Conservation (phyloP, 257 asterid species). For the Nicotiana undulata region DNA sequence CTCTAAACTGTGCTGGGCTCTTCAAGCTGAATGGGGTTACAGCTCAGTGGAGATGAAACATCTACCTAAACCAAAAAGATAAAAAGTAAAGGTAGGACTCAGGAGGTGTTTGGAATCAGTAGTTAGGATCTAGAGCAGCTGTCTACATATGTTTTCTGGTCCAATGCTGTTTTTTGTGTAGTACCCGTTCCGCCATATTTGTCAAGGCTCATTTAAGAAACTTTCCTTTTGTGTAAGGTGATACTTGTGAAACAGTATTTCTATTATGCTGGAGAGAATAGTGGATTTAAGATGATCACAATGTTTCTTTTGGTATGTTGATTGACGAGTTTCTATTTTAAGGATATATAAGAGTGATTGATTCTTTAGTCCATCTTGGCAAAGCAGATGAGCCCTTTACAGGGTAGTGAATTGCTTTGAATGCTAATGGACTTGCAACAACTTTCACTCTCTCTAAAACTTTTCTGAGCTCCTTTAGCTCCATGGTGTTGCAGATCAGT, state of each 20-base stretch:
- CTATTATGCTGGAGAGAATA: neutral
- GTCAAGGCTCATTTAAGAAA: neutral
- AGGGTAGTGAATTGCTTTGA: slow-evolving; percentile 40
- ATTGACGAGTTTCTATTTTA: no score
- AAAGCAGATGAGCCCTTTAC: slow-evolving; percentile 15
- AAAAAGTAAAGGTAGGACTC: neutral
- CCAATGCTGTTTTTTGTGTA: no score
- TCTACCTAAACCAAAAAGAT: neutral
- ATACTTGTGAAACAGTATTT: neutral
- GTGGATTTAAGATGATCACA: neutral
- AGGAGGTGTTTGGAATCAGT: neutral
- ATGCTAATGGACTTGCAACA: slow-evolving; percentile 47
- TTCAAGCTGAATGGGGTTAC: slow-evolving; percentile 27
- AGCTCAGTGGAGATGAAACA: slow-evolving; percentile 48
- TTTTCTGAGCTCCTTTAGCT: slow-evolving; percentile 24
- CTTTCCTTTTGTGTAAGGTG: neutral
- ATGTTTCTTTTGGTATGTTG: no score
- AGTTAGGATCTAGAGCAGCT: neutral
- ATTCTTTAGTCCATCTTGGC: slow-evolving; percentile 44
- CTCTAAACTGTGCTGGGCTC: slow-evolving; percentile 41
- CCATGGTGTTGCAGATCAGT: slow-evolving; percentile 44
- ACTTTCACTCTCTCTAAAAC: slow-evolving; percentile 22
- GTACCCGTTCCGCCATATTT: no score
- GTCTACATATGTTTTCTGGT: no score
- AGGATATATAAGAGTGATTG: neutral